phyloP scores from a whole-genome alignment of 2,329 filamentous ascomycete species.

The Aspergillus felis region DNA sequence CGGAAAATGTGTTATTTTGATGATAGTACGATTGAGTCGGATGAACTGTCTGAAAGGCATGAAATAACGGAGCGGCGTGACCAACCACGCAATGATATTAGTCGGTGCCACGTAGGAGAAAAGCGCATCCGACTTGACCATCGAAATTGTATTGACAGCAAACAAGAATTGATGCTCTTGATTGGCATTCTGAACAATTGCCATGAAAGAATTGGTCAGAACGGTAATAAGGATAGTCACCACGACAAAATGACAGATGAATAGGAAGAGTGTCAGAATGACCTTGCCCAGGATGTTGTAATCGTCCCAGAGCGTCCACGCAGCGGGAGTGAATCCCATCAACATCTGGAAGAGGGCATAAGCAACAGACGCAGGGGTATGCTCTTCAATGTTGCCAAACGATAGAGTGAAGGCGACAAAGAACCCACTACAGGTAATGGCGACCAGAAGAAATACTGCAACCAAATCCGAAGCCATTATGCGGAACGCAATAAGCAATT shows the following conservation, averaged over 20 bases:
- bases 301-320: constrained; percentile 81
- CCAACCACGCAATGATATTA: constrained; percentile 85
- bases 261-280: constrained; percentile 76
- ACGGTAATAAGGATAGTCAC: constrained; percentile 94
- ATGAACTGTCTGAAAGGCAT: constrained; percentile 80
- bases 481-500: constrained; percentile 87
- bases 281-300: constrained; percentile 76
- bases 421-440: constrained; percentile 89
- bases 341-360: constrained; percentile 91
- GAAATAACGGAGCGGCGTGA: constrained; percentile 76
- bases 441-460: constrained; percentile 76
- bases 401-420: constrained; percentile 92
- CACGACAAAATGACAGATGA: constrained; percentile 92
- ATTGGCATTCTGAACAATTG: constrained; percentile 86
- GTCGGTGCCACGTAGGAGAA: constrained; percentile 92
- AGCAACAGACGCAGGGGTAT: constrained; percentile 69
- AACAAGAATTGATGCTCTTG: constrained; percentile 92
- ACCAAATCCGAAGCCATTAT: constrained; percentile 89
- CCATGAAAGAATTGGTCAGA: constrained; percentile 95
- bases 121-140: constrained; percentile 96
- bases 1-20: constrained; percentile 87
- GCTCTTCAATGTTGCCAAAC: constrained; percentile 57
- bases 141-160: constrained; percentile 93
- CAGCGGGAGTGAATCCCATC: constrained; percentile 93
- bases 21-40: constrained; percentile 80